A percentile compares a stretch with the other conserved stretches of the same genome.
These are phyloP conservation scores for Hygrophila difformis DNA, from an alignment of 257 asterid genomes.

Conservation along the genomic window DNA sequence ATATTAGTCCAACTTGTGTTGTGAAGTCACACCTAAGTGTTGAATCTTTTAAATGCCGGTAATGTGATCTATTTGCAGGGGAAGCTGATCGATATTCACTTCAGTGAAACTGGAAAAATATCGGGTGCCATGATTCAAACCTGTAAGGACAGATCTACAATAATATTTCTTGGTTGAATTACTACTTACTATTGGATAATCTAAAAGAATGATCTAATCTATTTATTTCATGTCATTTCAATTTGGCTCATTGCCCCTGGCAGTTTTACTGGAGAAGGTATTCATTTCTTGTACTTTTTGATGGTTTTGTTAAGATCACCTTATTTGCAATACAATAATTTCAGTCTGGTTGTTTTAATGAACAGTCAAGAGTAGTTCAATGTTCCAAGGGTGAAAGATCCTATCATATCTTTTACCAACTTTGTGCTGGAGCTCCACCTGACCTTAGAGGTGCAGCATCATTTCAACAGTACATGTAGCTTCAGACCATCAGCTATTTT, in stretches of 20 bases:
- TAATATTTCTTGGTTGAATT: conserved; percentile 16
- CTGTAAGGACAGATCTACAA: conserved; percentile 48
- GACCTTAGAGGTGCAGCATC: conserved; percentile 57
- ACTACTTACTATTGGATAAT: conserved; percentile 12
- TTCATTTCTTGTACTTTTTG: conserved; percentile 13
- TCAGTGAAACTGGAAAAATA: conserved; percentile 96
- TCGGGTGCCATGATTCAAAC: conserved; percentile 96
- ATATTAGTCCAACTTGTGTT: conserved; percentile 4
- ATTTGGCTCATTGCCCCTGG: conserved; percentile 18
- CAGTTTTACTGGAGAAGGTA: conserved; percentile 99
- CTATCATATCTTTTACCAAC: conserved; percentile 95
- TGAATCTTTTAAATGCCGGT: conserved; percentile 17
- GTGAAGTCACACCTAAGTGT: conserved; percentile 12
- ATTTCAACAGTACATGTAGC: conserved; percentile 6
- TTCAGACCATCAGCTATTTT: conserved; percentile 6
- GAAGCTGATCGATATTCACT: conserved; percentile 95
- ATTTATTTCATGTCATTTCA: conserved; percentile 23
- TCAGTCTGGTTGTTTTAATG: conserved; percentile 22
- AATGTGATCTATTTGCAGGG: conserved; percentile 52
- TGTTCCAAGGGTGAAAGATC: conserved; percentile 95
- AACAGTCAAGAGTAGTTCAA: conserved; percentile 97
- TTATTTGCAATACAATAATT: conserved; percentile 18
- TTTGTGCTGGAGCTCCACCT: conserved; percentile 95
- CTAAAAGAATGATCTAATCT: conserved; percentile 23
- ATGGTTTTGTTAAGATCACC: conserved; percentile 13